Conservation (phyloP, 208 protist species). For the Crithidia bombi region DNA sequence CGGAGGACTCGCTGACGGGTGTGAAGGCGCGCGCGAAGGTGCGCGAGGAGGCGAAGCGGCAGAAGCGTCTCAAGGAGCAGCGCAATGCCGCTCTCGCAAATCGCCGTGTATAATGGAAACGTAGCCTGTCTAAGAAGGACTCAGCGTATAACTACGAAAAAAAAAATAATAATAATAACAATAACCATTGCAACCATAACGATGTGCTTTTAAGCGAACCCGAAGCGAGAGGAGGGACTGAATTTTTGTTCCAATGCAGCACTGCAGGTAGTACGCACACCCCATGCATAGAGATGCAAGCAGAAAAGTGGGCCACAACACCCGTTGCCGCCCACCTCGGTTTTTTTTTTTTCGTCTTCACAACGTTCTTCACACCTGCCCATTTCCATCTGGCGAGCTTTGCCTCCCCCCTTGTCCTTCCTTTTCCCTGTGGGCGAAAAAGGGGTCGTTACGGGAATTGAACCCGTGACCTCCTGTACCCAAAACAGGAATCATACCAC, state of each 20-base stretch:
- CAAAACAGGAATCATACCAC: conserved; percentile 95
- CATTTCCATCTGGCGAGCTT: no score
- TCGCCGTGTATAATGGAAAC: conserved; percentile 20
- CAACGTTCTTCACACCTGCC: no score
- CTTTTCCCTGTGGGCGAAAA: conserved; percentile 19
- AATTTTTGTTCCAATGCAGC: no score
- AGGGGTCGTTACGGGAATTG: conserved; percentile 92
- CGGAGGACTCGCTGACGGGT: conserved; percentile 31
- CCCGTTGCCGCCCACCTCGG: no score
- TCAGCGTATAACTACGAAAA: background rate
- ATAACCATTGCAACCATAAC: conserved; percentile 7
- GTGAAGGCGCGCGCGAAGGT: conserved; percentile 31
- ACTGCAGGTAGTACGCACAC: no score
- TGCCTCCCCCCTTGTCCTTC: background rate
- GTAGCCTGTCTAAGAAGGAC: conserved; percentile 2
- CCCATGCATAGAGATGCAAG: no score
- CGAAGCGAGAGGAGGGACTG: no score
- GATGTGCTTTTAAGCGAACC: no score
- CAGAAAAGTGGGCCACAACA: no score
- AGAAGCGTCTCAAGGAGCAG: conserved; percentile 40
- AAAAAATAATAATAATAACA: background rate
- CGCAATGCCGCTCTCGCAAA: conserved; percentile 33
- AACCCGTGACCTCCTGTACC: conserved; percentile 94
- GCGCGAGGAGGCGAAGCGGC: conserved; percentile 35
- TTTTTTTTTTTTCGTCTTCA: no score